A percentile compares a stretch with the other conserved stretches of the same genome.
Evolutionary conservation across 2,329 filamentous ascomycete species (phyloP).

Genomic region (Colletotrichum truncatum): DNA sequence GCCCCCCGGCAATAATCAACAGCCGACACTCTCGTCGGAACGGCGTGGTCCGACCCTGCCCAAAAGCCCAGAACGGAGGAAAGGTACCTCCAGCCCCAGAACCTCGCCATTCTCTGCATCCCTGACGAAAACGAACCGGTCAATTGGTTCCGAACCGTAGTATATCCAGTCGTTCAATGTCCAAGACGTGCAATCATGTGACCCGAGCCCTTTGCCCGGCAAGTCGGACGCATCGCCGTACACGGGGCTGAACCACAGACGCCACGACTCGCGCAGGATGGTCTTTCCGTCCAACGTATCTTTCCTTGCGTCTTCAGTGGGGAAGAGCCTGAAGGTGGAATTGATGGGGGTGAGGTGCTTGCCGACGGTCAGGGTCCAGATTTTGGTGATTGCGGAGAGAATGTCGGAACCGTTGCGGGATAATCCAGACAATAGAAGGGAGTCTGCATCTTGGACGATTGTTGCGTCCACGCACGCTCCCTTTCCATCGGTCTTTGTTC

Average conservation of each 20-base stretch:
- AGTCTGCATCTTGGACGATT: constrained; percentile 37
- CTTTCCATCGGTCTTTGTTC: neutral
- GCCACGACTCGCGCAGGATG: constrained; percentile 36
- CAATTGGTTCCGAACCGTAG: constrained; percentile 44
- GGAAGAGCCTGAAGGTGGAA: constrained; percentile 37
- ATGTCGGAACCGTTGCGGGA: constrained; percentile 35
- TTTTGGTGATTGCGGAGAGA: constrained; percentile 26
- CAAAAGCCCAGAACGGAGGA: constrained; percentile 40
- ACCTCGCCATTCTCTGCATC: constrained; percentile 35
- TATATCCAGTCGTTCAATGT: constrained; percentile 45
- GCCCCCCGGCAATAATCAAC: neutral
- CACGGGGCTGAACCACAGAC: constrained; percentile 36
- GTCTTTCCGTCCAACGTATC: constrained; percentile 19
- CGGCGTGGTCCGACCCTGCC: neutral
- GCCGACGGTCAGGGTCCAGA: constrained; percentile 37
- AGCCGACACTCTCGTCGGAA: neutral
- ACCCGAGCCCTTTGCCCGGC: constrained; percentile 33
- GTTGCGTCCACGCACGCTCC: constrained; percentile 25
- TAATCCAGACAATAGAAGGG: constrained; percentile 35
- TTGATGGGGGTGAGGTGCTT: constrained; percentile 33
- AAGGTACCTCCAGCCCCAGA: constrained; percentile 43
- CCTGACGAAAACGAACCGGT: constrained; percentile 41
- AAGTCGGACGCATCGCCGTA: constrained; percentile 37
- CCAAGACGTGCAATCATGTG: constrained; percentile 41
- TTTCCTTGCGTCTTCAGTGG: constrained; percentile 31